A percentile compares a stretch with the other conserved stretches of the same genome.
Conservation (phyloP, 73 alveolate species). For the Blepharisma japonicum region DNA sequence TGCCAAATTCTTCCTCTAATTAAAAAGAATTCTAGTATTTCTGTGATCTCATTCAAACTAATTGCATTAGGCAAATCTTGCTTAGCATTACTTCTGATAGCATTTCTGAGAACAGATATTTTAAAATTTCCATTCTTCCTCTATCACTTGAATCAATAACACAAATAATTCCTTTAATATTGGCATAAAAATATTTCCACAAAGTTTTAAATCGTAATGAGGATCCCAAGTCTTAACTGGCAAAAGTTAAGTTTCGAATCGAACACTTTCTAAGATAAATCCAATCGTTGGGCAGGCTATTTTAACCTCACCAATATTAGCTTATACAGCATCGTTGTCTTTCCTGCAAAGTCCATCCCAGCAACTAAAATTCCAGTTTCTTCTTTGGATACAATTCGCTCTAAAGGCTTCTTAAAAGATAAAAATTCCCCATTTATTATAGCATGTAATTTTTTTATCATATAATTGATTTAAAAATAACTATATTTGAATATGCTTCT, state of each 20-base stretch:
- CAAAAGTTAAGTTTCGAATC: conserved; percentile 62
- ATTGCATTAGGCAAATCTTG: conserved; percentile 85
- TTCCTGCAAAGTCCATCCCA: conserved; percentile 97
- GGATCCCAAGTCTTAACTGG: conserved; percentile 93
- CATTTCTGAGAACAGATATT: conserved; percentile 80
- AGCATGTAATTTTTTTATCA: too few relatives aligned
- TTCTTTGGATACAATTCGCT: too few relatives aligned
- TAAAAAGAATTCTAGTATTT: conserved; percentile 55
- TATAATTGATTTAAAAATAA: too few relatives aligned
- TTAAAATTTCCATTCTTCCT: conserved; percentile 91
- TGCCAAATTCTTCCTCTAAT: conserved; percentile 87
- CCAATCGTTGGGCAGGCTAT: conserved; percentile 88
- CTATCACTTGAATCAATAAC: conserved; percentile 96
- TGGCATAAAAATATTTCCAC: conserved; percentile 96
- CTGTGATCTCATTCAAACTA: conserved; percentile 66
- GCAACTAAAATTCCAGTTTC: conserved; percentile 72
- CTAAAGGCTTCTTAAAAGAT: too few relatives aligned
- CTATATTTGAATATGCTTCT: too few relatives aligned
- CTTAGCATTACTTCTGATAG: conserved; percentile 78
- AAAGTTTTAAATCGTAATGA: conserved; percentile 74
- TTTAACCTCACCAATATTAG: conserved; percentile 69
- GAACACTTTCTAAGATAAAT: conserved; percentile 82
- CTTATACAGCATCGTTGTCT: conserved; percentile 81
- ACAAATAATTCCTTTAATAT: conserved; percentile 93
- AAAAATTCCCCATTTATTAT: too few relatives aligned